phyloP scores from a whole-genome alignment of 192 early-diverging fungal species.

The Coemansia sp. region DNA sequence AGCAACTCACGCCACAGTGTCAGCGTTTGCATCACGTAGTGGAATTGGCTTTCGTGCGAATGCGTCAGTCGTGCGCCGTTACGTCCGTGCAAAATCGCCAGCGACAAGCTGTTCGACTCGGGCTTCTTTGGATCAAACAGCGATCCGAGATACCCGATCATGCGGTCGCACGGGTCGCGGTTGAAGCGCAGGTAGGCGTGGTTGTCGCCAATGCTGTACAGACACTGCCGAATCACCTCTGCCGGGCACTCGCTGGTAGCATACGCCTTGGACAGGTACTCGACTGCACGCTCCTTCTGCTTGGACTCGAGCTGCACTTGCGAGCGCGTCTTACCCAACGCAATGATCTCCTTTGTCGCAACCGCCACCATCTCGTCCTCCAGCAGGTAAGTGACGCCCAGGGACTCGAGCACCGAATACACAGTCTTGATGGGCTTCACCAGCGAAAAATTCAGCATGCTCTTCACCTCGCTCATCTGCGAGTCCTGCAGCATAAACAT shows the following conservation, averaged over 20 bases:
- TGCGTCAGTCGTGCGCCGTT: slow-evolving; percentile 89
- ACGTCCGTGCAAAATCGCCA: slow-evolving; percentile 79
- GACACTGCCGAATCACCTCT: slow-evolving; percentile 75
- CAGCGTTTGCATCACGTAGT: slow-evolving; percentile 90
- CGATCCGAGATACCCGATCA: slow-evolving; percentile 70
- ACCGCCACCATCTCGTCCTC: slow-evolving; percentile 74
- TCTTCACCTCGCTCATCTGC: slow-evolving; percentile 65
- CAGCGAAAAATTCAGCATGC: slow-evolving; percentile 75
- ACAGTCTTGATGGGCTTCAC: slow-evolving; percentile 91
- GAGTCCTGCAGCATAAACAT: slow-evolving; percentile 88
- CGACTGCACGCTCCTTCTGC: slow-evolving; percentile 89
- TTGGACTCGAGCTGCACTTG: slow-evolving; percentile 82
- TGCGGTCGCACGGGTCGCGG: slow-evolving; percentile 93
- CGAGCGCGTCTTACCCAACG: slow-evolving; percentile 60
- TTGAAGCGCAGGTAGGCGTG: slow-evolving; percentile 86
- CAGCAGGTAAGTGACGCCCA: slow-evolving; percentile 63
- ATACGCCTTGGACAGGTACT: slow-evolving; percentile 78
- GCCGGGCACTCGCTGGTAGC: slow-evolving; percentile 54
- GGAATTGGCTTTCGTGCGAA: slow-evolving; percentile 88
- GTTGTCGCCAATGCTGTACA: slow-evolving; percentile 98
- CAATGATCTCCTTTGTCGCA: slow-evolving; percentile 62
- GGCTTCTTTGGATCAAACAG: slow-evolving; percentile 64
- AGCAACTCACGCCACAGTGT: slow-evolving; percentile 94
- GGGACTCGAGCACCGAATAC: slow-evolving; percentile 66
- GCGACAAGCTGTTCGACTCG: slow-evolving; percentile 61